Conservation (phyloP, 176 grass and related monocot species). For the Poa annua region DNA sequence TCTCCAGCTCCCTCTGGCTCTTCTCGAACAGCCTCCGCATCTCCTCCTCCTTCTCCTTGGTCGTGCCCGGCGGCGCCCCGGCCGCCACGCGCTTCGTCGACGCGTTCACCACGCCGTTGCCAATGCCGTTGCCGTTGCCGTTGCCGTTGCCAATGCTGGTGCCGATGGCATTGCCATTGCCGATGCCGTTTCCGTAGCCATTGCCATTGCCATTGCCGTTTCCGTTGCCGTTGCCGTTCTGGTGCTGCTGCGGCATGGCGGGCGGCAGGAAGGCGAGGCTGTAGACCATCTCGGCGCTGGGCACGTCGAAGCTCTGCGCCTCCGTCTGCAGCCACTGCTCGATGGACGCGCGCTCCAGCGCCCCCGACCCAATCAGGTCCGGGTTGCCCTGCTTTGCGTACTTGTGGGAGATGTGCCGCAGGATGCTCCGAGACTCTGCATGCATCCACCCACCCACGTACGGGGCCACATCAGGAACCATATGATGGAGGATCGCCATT, state of each 20-base stretch:
- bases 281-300: constrained; percentile 81
- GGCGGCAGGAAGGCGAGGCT: constrained; percentile 64
- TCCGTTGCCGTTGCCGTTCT: constrained; percentile 16
- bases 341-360: constrained; percentile 86
- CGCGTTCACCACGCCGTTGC: constrained; percentile 19
- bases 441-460: not conserved
- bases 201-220: not conserved
- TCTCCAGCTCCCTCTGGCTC: constrained; percentile 65
- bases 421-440: constrained; percentile 81
- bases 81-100: constrained; percentile 10
- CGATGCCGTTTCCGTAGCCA: not conserved
- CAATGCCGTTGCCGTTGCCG: not conserved
- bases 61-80: not conserved
- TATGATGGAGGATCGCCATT: not conserved
- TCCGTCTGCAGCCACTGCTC: constrained; percentile 98
- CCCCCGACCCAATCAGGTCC: constrained; percentile 70
- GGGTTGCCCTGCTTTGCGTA: constrained; percentile 73
- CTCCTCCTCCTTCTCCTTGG: constrained; percentile 55
- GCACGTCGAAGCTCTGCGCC: constrained; percentile 85
- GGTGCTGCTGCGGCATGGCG: constrained; percentile 12
- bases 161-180: not conserved
- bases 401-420: constrained; percentile 76
- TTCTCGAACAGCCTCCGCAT: constrained; percentile 55
- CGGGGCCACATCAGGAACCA: not conserved
- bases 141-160: not conserved